These are phyloP conservation scores for Neocucurbitaria cava DNA, from an alignment of 2,329 filamentous ascomycete species.

Conservation along the genomic window DNA sequence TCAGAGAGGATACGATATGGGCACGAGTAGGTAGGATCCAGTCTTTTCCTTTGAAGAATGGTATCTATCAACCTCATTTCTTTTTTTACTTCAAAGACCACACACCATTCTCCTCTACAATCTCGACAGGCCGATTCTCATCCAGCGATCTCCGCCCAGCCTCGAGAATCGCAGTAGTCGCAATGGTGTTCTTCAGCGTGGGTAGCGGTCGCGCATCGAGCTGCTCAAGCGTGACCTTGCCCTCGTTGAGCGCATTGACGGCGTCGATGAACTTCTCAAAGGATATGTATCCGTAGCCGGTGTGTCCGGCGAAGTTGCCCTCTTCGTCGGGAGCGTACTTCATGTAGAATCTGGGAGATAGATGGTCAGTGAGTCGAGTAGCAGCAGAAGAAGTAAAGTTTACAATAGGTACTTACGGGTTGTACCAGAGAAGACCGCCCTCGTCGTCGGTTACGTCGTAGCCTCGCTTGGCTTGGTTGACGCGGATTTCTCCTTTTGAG, in stretches of 20 bases:
- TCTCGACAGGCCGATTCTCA: conserved; percentile 78
- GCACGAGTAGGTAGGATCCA: no score
- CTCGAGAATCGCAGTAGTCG: conserved; percentile 89
- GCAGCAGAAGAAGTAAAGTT: no score
- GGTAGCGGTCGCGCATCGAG: conserved; percentile 82
- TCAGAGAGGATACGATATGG: neutral
- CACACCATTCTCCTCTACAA: conserved; percentile 67
- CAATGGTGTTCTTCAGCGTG: conserved; percentile 86
- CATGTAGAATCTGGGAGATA: conserved; percentile 84
- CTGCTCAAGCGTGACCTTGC: conserved; percentile 73
- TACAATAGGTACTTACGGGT: conserved; percentile 75
- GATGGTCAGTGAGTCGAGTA: conserved; percentile 10
- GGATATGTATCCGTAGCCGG: conserved; percentile 90
- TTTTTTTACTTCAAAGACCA: conserved; percentile 69
- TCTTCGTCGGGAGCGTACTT: conserved; percentile 92
- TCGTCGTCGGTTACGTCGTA: conserved; percentile 93
- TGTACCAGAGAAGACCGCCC: conserved; percentile 78
- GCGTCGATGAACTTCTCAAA: conserved; percentile 97
- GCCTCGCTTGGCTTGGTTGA: conserved; percentile 92
- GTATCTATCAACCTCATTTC: conserved; percentile 6
- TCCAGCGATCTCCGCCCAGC: conserved; percentile 85
- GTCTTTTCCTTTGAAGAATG: no score
- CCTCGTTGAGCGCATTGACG: conserved; percentile 78
- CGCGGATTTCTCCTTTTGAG: conserved; percentile 80
- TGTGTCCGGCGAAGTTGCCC: conserved; percentile 91